Evolutionary conservation across 805 yeast genomes (phyloP).

Genomic region (Candida odintsovae): DNA sequence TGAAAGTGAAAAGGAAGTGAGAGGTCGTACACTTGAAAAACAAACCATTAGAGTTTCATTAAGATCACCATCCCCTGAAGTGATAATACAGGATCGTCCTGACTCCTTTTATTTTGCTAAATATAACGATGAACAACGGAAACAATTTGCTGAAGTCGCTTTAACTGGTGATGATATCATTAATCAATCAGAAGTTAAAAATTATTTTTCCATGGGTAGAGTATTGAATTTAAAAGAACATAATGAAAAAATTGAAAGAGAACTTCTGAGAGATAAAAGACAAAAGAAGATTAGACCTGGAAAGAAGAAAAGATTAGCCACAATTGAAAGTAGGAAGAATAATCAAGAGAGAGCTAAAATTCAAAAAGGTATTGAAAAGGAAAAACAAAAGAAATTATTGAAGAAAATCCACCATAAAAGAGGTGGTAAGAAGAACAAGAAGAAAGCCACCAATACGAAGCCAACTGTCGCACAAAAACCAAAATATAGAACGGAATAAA

Average conservation of each 20-base stretch:
- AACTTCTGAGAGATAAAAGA: slow-evolving; percentile 4
- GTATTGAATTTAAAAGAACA: slow-evolving; percentile 12
- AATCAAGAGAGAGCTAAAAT: slow-evolving; percentile 8
- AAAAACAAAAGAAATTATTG: slow-evolving; percentile 14
- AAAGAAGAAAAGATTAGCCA: slow-evolving; percentile 18
- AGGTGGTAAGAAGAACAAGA: slow-evolving; percentile 23
- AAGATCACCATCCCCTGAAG: slow-evolving; percentile 22
- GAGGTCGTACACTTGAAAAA: slow-evolving; percentile 9
- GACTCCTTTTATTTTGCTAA: slow-evolving; percentile 15
- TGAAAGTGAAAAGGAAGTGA: slow-evolving; percentile 5
- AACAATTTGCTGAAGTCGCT: slow-evolving; percentile 10
- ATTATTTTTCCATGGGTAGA: slow-evolving; percentile 7
- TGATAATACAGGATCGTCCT: slow-evolving; percentile 19
- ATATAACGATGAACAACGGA: slow-evolving; percentile 5
- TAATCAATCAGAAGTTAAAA: neutral
- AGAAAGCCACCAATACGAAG: slow-evolving; percentile 3
- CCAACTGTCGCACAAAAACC: slow-evolving; percentile 4
- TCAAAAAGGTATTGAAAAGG: slow-evolving; percentile 8
- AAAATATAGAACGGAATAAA: slow-evolving; percentile 17
- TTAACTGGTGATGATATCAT: slow-evolving; percentile 16
- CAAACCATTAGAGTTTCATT: slow-evolving; percentile 13
- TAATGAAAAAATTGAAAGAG: slow-evolving; percentile 13
- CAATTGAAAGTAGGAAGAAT: slow-evolving; percentile 8
- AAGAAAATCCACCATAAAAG: slow-evolving; percentile 19
- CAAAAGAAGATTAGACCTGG: slow-evolving; percentile 19